A percentile compares a stretch with the other conserved stretches of the same genome.
Conservation (phyloP, 257 asterid genomes). For the Scutellaria barbata region DNA sequence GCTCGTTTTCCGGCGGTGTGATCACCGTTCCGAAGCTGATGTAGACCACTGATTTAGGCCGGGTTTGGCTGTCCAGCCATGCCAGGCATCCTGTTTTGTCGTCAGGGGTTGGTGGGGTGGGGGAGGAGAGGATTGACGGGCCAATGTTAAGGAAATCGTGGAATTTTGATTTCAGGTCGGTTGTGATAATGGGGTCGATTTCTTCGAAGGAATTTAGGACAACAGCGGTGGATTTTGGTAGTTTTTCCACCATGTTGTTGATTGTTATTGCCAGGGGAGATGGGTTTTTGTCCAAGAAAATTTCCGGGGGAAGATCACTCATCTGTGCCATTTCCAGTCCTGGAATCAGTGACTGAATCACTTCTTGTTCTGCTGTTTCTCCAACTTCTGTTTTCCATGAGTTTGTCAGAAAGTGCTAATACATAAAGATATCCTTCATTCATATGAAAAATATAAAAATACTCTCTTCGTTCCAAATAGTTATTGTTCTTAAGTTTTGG, state of each 20-base stretch:
- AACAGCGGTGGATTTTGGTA: constrained; percentile 60
- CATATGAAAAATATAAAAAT: too few species aligned
- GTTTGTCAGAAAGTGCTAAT: background rate
- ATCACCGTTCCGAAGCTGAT: constrained; percentile 70
- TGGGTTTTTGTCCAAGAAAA: constrained; percentile 43
- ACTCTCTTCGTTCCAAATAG: too few species aligned
- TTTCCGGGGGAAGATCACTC: constrained; percentile 64
- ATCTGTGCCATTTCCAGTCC: constrained; percentile 50
- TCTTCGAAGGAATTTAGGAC: constrained; percentile 75
- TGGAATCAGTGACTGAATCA: constrained; percentile 47
- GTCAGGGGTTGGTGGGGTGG: constrained; percentile 32
- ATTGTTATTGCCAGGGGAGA: constrained; percentile 54
- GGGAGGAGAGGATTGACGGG: constrained; percentile 50
- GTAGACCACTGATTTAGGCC: constrained; percentile 53
- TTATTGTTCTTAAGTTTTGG: too few species aligned
- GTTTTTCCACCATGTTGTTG: constrained; percentile 57
- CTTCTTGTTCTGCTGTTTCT: constrained; percentile 36
- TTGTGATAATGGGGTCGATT: constrained; percentile 54
- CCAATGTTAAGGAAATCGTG: constrained; percentile 65
- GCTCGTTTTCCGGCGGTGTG: constrained; percentile 56
- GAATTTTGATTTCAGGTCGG: constrained; percentile 57
- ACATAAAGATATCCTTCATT: too few species aligned
- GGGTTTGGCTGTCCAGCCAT: constrained; percentile 56
- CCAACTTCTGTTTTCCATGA: constrained; percentile 19
- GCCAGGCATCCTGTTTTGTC: constrained; percentile 54